Evolutionary conservation across 2,329 filamentous ascomycete species (phyloP), one percentile per base, ranked within the genome.

Genomic region (Tothia fuscella): DNA sequence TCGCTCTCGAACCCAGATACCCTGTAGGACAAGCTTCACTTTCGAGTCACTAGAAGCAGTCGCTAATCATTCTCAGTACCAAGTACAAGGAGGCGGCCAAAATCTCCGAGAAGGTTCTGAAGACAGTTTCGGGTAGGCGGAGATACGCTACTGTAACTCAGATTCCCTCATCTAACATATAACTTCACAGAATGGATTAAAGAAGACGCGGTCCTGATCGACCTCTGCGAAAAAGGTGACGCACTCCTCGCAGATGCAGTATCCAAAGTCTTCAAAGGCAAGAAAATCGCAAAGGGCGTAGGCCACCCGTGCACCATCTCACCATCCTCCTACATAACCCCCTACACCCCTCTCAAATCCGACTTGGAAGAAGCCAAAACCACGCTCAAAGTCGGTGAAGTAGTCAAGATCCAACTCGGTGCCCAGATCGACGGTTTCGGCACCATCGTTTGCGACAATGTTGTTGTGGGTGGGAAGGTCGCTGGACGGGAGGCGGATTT

Each of bases 371-470:
- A 98, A 70, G 85, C 89, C 47, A 75, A 73, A 44, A 71, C 74
- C 37, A 78, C 80, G 56, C 73, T 98, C 53, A 84, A 94, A 69
- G 74, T 80, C 39, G 82, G 80, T 48, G 91, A 98, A 68, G 68
- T 84, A 47, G 75, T 94, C 67, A 98, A 98, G 77, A 91, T 98
- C 61, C 91, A 98, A 68, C 78, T 98, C n/a, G 91, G 91, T 57
- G 91, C 91, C 40, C 91, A 98, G 69, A 95, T 98, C 49, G 86
- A 96, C 67, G 91, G 91, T 42, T 93, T 96, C 58, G 87, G 86
- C 53, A 83, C 89, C 52, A 95, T 98, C 59, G 84, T 95, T 53
- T 95, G 91, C 67, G 83, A 95, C 65, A 93, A 86, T 46, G 72
- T 96, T 51, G 63, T 95, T 45, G 80, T 93, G 39, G 74, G 76